Percentiles rank a stretch among this genome's conserved stretches.
phyloP scores from a whole-genome alignment of 2,329 filamentous ascomycete genomes.

The Ophiosphaerella korrae region DNA sequence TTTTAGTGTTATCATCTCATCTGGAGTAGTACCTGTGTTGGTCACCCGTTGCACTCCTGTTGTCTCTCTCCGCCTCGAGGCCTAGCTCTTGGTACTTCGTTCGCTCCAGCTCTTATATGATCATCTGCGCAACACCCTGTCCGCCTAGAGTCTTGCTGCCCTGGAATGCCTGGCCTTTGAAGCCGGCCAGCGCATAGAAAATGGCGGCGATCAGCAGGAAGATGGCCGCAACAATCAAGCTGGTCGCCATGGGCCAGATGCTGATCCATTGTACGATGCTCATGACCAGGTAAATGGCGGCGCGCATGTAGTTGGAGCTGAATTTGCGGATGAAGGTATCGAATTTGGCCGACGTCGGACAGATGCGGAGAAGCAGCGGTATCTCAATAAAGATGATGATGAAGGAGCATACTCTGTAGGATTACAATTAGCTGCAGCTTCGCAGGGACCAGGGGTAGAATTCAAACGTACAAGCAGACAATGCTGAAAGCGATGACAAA shows the following conservation, averaged over 20 bases:
- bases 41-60: background rate
- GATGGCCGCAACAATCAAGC: slow-evolving; percentile 84
- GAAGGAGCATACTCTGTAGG: slow-evolving; percentile 52
- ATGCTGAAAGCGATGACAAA: slow-evolving; percentile 63
- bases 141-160: slow-evolving; percentile 96
- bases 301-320: slow-evolving; percentile 96
- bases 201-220: slow-evolving; percentile 75
- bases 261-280: slow-evolving; percentile 84
- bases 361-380: slow-evolving; percentile 93
- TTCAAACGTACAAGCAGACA: slow-evolving; percentile 53
- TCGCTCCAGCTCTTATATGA: slow-evolving; percentile 62
- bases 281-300: slow-evolving; percentile 82
- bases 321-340: slow-evolving; percentile 88
- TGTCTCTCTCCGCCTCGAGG: slow-evolving; percentile 2
- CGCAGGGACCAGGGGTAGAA: background rate
- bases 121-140: slow-evolving; percentile 95
- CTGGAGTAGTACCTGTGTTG: too few species aligned
- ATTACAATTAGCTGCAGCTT: background rate
- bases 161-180: slow-evolving; percentile 85
- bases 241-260: slow-evolving; percentile 66
- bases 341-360: slow-evolving; percentile 89
- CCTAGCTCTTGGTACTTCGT: background rate
- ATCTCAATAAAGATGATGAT: slow-evolving; percentile 68
- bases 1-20: background rate
- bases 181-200: slow-evolving; percentile 79